These are phyloP conservation scores for Mycena floridula DNA, from an alignment of 768 basidiomycete species.

Conservation along the genomic window DNA sequence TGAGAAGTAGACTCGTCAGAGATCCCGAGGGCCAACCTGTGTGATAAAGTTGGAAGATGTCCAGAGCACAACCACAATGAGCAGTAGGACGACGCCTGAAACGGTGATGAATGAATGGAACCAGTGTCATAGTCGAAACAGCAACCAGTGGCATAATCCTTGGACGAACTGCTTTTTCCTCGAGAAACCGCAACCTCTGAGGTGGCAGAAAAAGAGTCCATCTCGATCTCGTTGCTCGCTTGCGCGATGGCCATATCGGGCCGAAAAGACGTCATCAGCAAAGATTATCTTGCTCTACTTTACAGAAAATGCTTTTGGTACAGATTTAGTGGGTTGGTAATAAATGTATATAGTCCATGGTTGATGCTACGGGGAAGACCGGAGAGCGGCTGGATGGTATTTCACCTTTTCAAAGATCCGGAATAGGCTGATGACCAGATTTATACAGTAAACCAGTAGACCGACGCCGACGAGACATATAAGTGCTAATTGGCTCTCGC, in stretches of 20 bases:
- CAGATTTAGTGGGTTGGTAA: no score
- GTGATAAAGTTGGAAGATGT: slow-evolving; percentile 85
- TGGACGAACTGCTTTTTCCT: not conserved
- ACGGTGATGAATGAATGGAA: no score
- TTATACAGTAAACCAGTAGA: slow-evolving; percentile 75
- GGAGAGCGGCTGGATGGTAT: slow-evolving; percentile 39
- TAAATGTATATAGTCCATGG: no score
- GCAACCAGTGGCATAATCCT: not conserved
- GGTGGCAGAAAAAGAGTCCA: no score
- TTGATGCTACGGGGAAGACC: not conserved
- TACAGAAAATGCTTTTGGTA: no score
- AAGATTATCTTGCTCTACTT: no score
- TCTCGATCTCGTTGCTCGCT: no score
- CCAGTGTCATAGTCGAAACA: no score
- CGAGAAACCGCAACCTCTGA: not conserved
- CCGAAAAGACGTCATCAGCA: no score
- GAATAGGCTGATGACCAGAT: slow-evolving; percentile 79
- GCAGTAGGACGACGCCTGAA: slow-evolving; percentile 65
- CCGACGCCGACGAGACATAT: slow-evolving; percentile 75
- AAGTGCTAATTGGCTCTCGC: slow-evolving; percentile 70
- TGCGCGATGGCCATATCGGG: no score
- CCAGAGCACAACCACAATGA: slow-evolving; percentile 82
- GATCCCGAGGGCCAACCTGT: slow-evolving; percentile 42
- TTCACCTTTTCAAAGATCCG: slow-evolving; percentile 89
- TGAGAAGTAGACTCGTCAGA: slow-evolving; percentile 4